Evolutionary conservation across 2,329 filamentous ascomycete genomes (phyloP).

Genomic region (Pyrenophora graminea): DNA sequence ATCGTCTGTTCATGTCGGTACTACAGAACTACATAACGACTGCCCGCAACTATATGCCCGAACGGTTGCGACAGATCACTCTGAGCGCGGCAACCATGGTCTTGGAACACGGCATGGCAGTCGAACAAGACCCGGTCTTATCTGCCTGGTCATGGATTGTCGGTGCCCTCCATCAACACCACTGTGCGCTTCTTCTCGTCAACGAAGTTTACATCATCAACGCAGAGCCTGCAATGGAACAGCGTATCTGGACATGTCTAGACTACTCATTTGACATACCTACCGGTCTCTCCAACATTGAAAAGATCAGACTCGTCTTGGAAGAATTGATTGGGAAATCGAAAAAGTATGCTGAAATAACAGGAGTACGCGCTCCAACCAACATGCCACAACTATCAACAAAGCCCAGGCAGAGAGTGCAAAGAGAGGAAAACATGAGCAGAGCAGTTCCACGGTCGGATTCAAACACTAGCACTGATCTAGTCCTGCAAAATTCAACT

Average conservation of each 20-base stretch:
- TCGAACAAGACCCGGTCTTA: constrained; percentile 60
- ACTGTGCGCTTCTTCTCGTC: constrained; percentile 69
- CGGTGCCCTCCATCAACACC: constrained; percentile 74
- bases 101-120: constrained; percentile 59
- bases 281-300: constrained; percentile 53
- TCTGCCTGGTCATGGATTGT: constrained; percentile 69
- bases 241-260: constrained; percentile 71
- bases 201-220: constrained; percentile 68
- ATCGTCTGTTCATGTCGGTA: constrained; percentile 67
- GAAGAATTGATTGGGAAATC: constrained; percentile 66
- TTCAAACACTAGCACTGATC: background rate
- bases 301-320: constrained; percentile 66
- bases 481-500: constrained; percentile 2
- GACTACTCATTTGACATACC: constrained; percentile 73
- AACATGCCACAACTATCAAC: constrained; percentile 44
- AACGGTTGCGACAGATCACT: constrained; percentile 66
- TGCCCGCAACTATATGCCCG: constrained; percentile 57
- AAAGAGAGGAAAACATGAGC: constrained; percentile 6
- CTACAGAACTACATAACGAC: constrained; percentile 68
- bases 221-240: constrained; percentile 59
- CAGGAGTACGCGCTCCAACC: constrained; percentile 61
- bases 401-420: constrained; percentile 28
- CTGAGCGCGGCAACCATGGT: constrained; percentile 63
- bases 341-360: constrained; percentile 62
- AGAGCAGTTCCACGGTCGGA: constrained; percentile 10